Evolutionary conservation across 2,329 filamentous ascomycete genomes (phyloP).

Genomic region (Paracoccidioides brasiliensis): DNA sequence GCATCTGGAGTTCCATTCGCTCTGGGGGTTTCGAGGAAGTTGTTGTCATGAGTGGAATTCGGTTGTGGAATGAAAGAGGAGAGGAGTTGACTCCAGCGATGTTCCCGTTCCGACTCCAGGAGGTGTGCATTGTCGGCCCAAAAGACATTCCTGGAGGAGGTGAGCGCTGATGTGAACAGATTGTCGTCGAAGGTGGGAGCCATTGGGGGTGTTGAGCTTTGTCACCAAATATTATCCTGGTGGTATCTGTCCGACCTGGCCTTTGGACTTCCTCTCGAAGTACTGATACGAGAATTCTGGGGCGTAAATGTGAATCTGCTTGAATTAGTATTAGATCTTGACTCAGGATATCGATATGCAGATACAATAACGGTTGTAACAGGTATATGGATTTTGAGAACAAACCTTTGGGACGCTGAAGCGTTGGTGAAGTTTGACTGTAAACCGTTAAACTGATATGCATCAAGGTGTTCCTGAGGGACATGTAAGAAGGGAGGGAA

Average conservation of each 20-base stretch:
- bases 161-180: constrained; percentile 29
- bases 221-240: not conserved
- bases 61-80: constrained; percentile 26
- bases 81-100: constrained; percentile 28
- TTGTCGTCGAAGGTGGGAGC: constrained; percentile 25
- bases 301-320: not conserved
- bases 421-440: not conserved
- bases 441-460: not conserved
- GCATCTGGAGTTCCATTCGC: constrained; percentile 17
- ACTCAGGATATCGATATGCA: not conserved
- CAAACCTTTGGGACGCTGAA: not conserved
- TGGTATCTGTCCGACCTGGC: not conserved
- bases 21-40: constrained; percentile 12
- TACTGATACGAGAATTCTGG: not conserved
- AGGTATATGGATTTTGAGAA: not conserved
- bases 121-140: constrained; percentile 30
- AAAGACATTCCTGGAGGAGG: constrained; percentile 30
- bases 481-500: not conserved
- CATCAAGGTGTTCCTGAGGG: not conserved
- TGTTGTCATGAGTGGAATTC: constrained; percentile 9
- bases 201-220: not conserved
- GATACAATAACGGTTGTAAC: not conserved
- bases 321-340: not conserved
- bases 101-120: constrained; percentile 28
- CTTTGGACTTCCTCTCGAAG: not conserved